Evolutionary conservation across 108 stramenopile species (phyloP).

Genomic region (Licmophora abbreviata): DNA sequence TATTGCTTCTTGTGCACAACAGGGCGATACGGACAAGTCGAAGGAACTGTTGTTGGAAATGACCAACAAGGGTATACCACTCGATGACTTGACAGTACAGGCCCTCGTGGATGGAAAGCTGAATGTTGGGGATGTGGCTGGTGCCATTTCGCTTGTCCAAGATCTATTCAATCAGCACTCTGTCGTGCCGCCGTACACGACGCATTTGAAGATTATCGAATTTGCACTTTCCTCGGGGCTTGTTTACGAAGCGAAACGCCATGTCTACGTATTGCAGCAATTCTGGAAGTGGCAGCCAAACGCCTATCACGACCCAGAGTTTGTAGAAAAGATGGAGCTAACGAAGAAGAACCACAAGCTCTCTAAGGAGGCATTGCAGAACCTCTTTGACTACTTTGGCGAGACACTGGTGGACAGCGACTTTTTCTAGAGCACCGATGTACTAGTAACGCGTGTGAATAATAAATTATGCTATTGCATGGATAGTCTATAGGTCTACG

Average conservation of each 20-base stretch:
- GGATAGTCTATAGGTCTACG: too few species aligned
- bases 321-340: constrained; percentile 38
- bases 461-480: too few species aligned
- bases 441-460: too few species aligned
- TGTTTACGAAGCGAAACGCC: constrained; percentile 75
- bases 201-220: constrained; percentile 79
- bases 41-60: constrained; percentile 55
- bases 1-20: background rate
- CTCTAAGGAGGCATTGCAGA: constrained; percentile 55
- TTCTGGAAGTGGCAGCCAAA: constrained; percentile 75
- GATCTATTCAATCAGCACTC: constrained; percentile 80
- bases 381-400: constrained; percentile 75
- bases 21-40: constrained; percentile 34
- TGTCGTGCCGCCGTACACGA: constrained; percentile 74
- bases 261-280: constrained; percentile 79
- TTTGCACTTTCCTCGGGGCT: constrained; percentile 57
- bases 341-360: constrained; percentile 65
- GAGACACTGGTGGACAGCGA: constrained; percentile 60
- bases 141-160: constrained; percentile 49
- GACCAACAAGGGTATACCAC: constrained; percentile 43
- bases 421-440: constrained; percentile 74
- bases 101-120: constrained; percentile 62
- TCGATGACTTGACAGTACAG: constrained; percentile 56
- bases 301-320: constrained; percentile 41
- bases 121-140: constrained; percentile 65